Percentiles rank a stretch among this genome's conserved stretches.
Conservation (phyloP, 352 stramenopile genomes). For the Blastocystis sp. region DNA sequence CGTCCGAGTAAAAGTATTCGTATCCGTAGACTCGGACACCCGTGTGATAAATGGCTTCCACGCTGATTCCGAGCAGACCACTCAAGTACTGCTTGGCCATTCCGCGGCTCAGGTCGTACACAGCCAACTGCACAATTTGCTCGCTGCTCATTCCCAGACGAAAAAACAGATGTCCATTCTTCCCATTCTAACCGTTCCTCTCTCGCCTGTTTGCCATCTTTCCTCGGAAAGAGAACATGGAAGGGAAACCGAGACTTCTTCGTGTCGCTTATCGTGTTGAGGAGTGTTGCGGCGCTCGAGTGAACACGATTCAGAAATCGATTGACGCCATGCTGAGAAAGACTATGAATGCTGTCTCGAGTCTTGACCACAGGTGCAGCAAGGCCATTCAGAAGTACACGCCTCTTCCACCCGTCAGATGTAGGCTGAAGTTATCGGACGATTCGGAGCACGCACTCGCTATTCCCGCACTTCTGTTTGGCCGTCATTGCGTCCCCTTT, state of each 20-base stretch:
- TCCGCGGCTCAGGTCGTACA: slow-evolving; percentile 90
- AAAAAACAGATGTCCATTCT: not conserved
- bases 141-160: not conserved
- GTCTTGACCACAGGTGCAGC: not conserved
- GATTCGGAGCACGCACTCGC: slow-evolving; percentile 27
- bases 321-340: too few species aligned
- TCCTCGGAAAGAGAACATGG: too few species aligned
- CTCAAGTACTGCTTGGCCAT: slow-evolving; percentile 82
- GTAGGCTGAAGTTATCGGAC: slow-evolving; percentile 16
- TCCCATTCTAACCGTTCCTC: too few species aligned
- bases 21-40: slow-evolving; percentile 76
- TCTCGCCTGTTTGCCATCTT: too few species aligned
- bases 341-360: not conserved
- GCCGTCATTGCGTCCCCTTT: slow-evolving; percentile 42
- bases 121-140: slow-evolving; percentile 78
- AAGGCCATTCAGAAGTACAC: slow-evolving; percentile 8
- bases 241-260: too few species aligned
- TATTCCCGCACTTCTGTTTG: slow-evolving; percentile 58
- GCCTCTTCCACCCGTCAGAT: not conserved
- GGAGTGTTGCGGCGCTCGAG: too few species aligned
- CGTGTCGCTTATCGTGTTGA: too few species aligned
- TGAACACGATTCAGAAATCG: too few species aligned
- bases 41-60: slow-evolving; percentile 85
- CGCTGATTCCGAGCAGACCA: slow-evolving; percentile 84
- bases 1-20: slow-evolving; percentile 91